Base-by-base conservation (phyloP, 2,329 filamentous ascomycete genomes). In the Capronia americana region DNA sequence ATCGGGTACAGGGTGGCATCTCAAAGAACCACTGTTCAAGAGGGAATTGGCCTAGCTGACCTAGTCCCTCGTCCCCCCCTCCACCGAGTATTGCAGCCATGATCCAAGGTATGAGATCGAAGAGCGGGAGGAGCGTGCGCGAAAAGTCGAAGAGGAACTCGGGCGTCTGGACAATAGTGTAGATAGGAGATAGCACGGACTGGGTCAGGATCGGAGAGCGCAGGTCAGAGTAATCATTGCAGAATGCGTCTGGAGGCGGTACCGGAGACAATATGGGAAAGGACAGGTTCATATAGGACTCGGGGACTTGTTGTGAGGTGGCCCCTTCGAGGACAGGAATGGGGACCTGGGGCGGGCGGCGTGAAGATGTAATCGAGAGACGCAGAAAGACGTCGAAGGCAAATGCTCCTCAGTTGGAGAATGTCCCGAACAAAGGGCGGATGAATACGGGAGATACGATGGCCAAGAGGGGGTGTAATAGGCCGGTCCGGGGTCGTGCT, bases 1-100 rank as follows among this genome's bases (percentile, higher is more conserved):
- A 96, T 68, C 95, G 85, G 44, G 95, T 99, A 79, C 93, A 96
- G 28, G 95, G 88, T 3, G 95, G 95, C 91, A 97, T 97, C 79
- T 99, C 95, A 86, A 92, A 97, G 80, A 97, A 98, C 95, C 95
- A 99, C 73, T 94, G 90, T 80, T 98, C 95, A 7, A 99, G 85
- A 50, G 94, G 95, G 75, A 97, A 84, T 69, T 86, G 85, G 63
- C 83, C 83, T 69, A 82, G 81, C 64, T 81, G 79, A 14, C 73
- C 73, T 14, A 70, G 34, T 34, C 62, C 63, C 12, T 70, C 68
- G 11, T 68, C 65, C 23, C 65, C 68, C 24, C 65, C 68, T 34
- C 68, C 68, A 44, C 68, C 68, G 44, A 70, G 66, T 50, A 69
- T 55, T 12, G 69, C 69, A 23, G 69, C 69, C 69, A 70, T 70